These are phyloP conservation scores for Penicilliopsis zonata DNA, from an alignment of 495 filamentous ascomycete species.

Conservation along the genomic window DNA sequence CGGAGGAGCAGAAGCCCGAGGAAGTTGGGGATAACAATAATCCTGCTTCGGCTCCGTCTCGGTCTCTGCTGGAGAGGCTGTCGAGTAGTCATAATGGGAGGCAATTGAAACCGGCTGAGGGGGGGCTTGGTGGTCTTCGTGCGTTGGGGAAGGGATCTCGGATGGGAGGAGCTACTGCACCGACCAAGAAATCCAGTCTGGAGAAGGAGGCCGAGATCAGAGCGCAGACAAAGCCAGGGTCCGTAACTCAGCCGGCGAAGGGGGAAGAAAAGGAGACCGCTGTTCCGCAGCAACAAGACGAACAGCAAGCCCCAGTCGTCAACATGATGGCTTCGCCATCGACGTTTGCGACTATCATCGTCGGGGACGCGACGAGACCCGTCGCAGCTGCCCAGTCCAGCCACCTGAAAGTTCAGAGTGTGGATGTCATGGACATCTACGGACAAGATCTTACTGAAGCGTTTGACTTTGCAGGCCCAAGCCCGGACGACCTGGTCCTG, in stretches of 20 bases:
- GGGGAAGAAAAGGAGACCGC: not conserved
- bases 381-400: conserved; percentile 24
- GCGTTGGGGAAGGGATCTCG: conserved; percentile 11
- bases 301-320: conserved; percentile 5
- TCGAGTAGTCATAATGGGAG: conserved; percentile 20
- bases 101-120: conserved; percentile 17
- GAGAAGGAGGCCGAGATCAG: not conserved
- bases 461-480: conserved; percentile 74
- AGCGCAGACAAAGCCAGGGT: not conserved
- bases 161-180: conserved; percentile 6
- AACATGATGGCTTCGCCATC: conserved; percentile 42
- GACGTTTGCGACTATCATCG: conserved; percentile 56
- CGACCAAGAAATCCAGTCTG: conserved; percentile 7
- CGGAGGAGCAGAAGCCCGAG: conserved; percentile 12
- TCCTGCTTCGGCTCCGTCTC: too few relatives aligned
- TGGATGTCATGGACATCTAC: conserved; percentile 42
- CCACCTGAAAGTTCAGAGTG: conserved; percentile 22
- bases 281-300: conserved; percentile 5
- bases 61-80: conserved; percentile 27
- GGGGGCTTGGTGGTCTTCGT: conserved; percentile 11
- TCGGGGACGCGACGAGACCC: conserved; percentile 29
- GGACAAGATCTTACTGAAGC: conserved; percentile 35
- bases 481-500: conserved; percentile 84
- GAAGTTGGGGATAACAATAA: too few relatives aligned
- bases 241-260: not conserved